phyloP scores from a whole-genome alignment of 129 eudicot species.

The Silybum marianum region DNA sequence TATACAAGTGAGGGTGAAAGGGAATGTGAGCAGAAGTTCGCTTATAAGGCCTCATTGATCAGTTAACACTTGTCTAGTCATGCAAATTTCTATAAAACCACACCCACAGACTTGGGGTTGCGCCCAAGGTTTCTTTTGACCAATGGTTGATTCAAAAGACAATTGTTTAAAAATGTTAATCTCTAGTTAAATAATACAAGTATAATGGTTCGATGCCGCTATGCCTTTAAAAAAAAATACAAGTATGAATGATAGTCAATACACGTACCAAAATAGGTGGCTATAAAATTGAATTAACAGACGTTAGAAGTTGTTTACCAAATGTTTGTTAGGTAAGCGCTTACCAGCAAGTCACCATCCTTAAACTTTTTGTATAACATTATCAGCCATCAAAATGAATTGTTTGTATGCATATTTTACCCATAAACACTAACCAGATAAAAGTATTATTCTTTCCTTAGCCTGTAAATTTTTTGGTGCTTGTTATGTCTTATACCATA shows the following conservation, averaged over 20 bases:
- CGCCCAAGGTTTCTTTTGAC: not conserved
- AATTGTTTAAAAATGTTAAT: not conserved
- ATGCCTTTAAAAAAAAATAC: too few relatives aligned
- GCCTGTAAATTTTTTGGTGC: not conserved
- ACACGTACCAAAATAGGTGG: not conserved
- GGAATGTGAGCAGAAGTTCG: not conserved
- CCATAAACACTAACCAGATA: not conserved
- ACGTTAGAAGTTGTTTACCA: too few relatives aligned
- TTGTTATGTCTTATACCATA: too few relatives aligned
- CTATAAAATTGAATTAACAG: too few relatives aligned
- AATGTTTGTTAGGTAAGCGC: too few relatives aligned
- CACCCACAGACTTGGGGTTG: not conserved
- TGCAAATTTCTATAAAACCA: not conserved
- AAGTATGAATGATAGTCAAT: not conserved
- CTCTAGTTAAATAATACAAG: not conserved
- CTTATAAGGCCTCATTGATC: not conserved
- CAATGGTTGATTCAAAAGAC: not conserved
- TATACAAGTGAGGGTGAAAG: not conserved
- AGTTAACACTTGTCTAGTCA: not conserved
- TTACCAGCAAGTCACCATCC: too few relatives aligned
- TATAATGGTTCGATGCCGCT: too few relatives aligned
- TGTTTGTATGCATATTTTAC: too few relatives aligned
- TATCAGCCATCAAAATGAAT: too few relatives aligned
- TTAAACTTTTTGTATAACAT: too few relatives aligned
- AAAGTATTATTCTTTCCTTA: not conserved